Percentiles rank a stretch among this genome's conserved stretches.
Conservation (phyloP, 192 early-diverging fungal genomes). For the Ambispora gerdemannii region DNA sequence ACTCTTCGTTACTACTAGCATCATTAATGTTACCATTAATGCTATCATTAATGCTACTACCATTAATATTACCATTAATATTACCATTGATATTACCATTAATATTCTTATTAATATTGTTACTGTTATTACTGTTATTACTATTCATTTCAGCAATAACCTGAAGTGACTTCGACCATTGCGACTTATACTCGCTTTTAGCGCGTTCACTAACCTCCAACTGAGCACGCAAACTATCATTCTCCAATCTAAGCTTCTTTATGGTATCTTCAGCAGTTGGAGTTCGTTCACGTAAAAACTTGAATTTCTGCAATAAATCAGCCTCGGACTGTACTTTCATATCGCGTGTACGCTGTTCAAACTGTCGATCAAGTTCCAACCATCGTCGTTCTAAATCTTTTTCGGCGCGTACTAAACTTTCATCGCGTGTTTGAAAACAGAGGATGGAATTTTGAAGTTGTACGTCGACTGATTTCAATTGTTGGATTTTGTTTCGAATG, state of each 20-base stretch:
- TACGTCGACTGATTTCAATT: conserved; percentile 25
- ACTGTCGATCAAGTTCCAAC: conserved; percentile 30
- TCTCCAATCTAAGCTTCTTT: not conserved
- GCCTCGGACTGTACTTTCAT: not conserved
- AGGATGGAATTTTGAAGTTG: conserved; percentile 26
- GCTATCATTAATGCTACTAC: too few relatives aligned
- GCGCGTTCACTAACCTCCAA: not conserved
- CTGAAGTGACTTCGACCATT: conserved; percentile 24
- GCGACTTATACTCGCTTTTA: conserved; percentile 14
- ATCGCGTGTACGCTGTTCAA: conserved; percentile 12
- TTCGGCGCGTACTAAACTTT: conserved; percentile 25
- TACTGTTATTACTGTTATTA: not conserved
- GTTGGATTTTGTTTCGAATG: conserved; percentile 20
- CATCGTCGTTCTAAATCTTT: conserved; percentile 26
- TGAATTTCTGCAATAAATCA: not conserved
- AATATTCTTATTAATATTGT: too few relatives aligned
- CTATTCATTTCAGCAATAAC: conserved; percentile 4
- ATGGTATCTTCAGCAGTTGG: not conserved
- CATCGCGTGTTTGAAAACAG: conserved; percentile 29
- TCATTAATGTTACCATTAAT: too few relatives aligned
- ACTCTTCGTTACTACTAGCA: conserved; percentile 5
- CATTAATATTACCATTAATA: too few relatives aligned
- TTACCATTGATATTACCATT: too few relatives aligned
- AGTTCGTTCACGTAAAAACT: not conserved
- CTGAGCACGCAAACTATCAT: conserved; percentile 6